Evolutionary conservation across 768 basidiomycete species (phyloP), one percentile per base, ranked within the genome.

Genomic region (Flagelloscypha sp.): DNA sequence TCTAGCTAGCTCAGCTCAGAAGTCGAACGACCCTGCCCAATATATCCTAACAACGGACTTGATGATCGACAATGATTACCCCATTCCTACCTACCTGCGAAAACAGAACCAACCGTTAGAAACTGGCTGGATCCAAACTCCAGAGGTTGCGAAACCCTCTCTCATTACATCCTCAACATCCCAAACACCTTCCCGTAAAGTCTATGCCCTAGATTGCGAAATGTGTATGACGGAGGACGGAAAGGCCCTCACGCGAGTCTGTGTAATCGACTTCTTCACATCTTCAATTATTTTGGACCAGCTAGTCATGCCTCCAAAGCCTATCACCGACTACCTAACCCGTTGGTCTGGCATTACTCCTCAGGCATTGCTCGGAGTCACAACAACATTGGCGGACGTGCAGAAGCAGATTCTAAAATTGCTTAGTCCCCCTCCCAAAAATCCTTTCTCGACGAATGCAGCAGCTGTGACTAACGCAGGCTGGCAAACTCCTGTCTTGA

Each of bases 41-140:
- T 94, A 88, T 58, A 50, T 86, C 27, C 66, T 97, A 23, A 74
- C 79, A 0, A 57, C 79, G 16, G 79, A 86, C 41, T 84, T 93
- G 52, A 93, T 97, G 89, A 67, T 86, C 35, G 88, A 97, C 50
- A 89, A 97, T 49, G 88, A 92, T 35, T 98, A 97, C 48, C 87
- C 84, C 0, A 63, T 90, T 34, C 88, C 92, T 6, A 80, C 80
- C 0, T 94, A 93, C 49, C 69, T 90, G 61, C 74, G 81, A 5
- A 79, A 84, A 43, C 61, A 76, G 2, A 79, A 78, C 42, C 57
- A 79, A 45, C 74, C 74, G 50, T n/a, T n/a, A n/a, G 64, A 74
- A 5, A 53, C 48, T 2, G 89, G 79, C 2, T 95, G 89, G 89
- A 58, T 85, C 5, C 87, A 97, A 59, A 89, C 84, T 0, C 83